Conservation (phyloP, 2,329 filamentous ascomycete genomes). For the Erysiphe pulchra region DNA sequence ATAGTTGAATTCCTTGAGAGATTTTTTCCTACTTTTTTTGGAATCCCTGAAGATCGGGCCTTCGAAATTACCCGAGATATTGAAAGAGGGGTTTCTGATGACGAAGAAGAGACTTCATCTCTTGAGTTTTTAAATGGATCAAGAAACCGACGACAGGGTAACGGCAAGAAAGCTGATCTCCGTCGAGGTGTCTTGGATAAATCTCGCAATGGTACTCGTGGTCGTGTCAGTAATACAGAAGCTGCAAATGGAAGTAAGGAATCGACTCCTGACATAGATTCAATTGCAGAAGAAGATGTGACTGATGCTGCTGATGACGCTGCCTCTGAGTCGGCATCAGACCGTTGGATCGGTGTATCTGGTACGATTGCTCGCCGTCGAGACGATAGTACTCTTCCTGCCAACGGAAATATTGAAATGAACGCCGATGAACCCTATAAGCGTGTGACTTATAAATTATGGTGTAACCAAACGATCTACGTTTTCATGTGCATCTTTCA, state of each 20-base stretch:
- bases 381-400: conserved; percentile 12
- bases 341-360: conserved; percentile 37
- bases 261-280: conserved; percentile 64
- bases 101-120: conserved; percentile 40
- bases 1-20: conserved; percentile 52
- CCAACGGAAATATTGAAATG: conserved; percentile 32
- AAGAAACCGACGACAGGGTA: conserved; percentile 27
- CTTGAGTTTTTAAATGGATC: conserved; percentile 45
- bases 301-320: conserved; percentile 28
- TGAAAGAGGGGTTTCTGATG: conserved; percentile 44
- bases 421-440: conserved; percentile 60
- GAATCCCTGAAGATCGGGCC: conserved; percentile 43
- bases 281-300: conserved; percentile 53
- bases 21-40: conserved; percentile 55
- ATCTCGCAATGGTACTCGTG: conserved; percentile 41
- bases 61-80: conserved; percentile 41
- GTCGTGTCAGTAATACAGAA: conserved; percentile 51
- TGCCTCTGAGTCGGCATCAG: conserved; percentile 35
- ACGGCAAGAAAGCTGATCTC: conserved; percentile 55
- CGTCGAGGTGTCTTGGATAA: conserved; percentile 69
- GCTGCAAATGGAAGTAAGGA: conserved; percentile 67
- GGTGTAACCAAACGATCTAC: conserved; percentile 73
- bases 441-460: conserved; percentile 67
- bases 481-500: conserved; percentile 90
- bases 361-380: conserved; percentile 18